phyloP scores from a whole-genome alignment of 352 stramenopile species.

The Pythium volutum region DNA sequence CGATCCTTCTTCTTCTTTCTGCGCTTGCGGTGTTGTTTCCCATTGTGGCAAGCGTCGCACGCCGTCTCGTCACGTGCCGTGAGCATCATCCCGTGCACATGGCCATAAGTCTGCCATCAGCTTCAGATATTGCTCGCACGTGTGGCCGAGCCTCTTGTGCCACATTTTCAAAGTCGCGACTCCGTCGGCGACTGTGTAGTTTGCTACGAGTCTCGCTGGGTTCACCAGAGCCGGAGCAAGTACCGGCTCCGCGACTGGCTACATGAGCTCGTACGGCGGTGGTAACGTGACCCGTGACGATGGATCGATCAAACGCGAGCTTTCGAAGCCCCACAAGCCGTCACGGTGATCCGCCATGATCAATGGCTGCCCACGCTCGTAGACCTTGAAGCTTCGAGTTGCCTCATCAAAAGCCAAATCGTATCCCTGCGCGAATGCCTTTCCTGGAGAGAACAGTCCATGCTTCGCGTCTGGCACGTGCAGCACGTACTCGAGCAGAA shows the following conservation, averaged over 20 bases:
- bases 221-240: too few species aligned
- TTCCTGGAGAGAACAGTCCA: neutral
- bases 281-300: too few species aligned
- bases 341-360: neutral
- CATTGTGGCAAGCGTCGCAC: conserved; percentile 2
- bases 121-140: conserved; percentile 11
- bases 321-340: neutral
- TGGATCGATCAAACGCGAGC: neutral
- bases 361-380: neutral
- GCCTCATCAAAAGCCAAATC: neutral
- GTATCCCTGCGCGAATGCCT: neutral
- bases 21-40: neutral
- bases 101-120: conserved; percentile 3
- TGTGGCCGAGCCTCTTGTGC: conserved; percentile 28
- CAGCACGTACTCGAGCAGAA: neutral
- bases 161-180: neutral
- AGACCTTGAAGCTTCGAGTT: neutral
- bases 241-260: too few species aligned
- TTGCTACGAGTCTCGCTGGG: neutral
- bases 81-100: neutral
- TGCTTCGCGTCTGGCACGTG: neutral
- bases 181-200: neutral
- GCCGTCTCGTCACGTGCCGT: neutral
- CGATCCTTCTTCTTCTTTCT: conserved; percentile 5
- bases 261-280: too few species aligned